Percentiles rank a stretch among this genome's conserved stretches.
Conservation (phyloP, 306 rosid species). For the Sicyos baderoa region DNA sequence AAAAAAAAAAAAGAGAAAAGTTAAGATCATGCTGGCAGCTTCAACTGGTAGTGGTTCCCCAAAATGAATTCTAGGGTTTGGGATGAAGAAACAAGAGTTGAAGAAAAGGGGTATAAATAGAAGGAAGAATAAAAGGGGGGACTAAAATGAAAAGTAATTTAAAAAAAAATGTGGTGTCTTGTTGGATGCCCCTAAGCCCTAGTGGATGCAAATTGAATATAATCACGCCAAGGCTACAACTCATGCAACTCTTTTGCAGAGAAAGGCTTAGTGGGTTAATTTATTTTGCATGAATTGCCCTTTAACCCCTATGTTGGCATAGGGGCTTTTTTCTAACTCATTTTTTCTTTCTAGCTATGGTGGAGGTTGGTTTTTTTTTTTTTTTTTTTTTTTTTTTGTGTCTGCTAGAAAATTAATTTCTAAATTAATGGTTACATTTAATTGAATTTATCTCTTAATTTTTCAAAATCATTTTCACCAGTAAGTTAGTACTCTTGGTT, state of each 20-base stretch:
- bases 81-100: conserved; percentile 37
- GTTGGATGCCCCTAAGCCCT: neutral
- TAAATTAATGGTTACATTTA: no score
- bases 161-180: conserved; percentile 60
- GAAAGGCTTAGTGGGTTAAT: conserved; percentile 34
- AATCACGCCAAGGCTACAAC: conserved; percentile 66
- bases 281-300: conserved; percentile 49
- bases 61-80: conserved; percentile 44
- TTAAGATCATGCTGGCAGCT: conserved; percentile 99
- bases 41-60: conserved; percentile 63
- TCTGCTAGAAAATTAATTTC: no score
- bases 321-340: conserved; percentile 24
- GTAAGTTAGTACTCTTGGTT: no score
- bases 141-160: conserved; percentile 23
- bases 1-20: conserved; percentile 30
- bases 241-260: conserved; percentile 73
- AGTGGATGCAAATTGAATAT: conserved; percentile 63
- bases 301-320: conserved; percentile 17
- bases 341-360: no score
- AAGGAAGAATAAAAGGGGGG: conserved; percentile 24
- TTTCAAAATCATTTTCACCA: no score
- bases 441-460: no score
- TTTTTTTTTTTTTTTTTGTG: no score
- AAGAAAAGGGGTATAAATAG: conserved; percentile 37
- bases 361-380: no score